phyloP scores from a whole-genome alignment of 352 stramenopile genomes.

The Achlya hypogyna region DNA sequence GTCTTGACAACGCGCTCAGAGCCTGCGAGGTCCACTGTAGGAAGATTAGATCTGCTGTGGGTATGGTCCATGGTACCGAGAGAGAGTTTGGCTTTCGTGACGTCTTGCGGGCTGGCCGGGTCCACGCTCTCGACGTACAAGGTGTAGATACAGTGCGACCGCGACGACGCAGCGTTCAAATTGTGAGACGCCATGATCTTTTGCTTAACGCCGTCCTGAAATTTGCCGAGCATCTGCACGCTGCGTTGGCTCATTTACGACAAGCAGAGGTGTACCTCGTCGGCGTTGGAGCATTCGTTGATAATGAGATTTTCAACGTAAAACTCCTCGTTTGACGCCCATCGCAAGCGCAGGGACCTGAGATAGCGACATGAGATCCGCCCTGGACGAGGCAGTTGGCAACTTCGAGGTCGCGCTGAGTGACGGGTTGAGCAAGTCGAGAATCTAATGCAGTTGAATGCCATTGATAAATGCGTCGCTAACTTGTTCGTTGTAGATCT shows the following conservation, averaged over 20 bases:
- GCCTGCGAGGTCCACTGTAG: conserved; percentile 55
- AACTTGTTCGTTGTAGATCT: conserved; percentile 38
- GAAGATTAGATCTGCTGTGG: not conserved
- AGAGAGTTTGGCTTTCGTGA: conserved; percentile 37
- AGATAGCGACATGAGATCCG: too few relatives aligned
- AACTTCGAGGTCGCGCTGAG: not conserved
- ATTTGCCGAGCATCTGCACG: conserved; percentile 30
- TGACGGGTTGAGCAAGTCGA: conserved; percentile 39
- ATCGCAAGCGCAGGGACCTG: conserved; percentile 36
- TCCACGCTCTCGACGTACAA: conserved; percentile 46
- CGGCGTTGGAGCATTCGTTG: conserved; percentile 31
- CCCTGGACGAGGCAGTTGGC: too few relatives aligned
- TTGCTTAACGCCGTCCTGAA: conserved; percentile 46
- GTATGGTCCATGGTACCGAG: not conserved
- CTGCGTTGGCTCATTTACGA: not conserved
- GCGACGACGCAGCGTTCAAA: conserved; percentile 40
- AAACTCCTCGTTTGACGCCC: conserved; percentile 40
- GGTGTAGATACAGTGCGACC: conserved; percentile 48
- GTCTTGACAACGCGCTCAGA: conserved; percentile 55
- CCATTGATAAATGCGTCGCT: not conserved
- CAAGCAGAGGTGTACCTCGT: conserved; percentile 22
- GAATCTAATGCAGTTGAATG: conserved; percentile 19
- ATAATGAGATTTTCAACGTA: conserved; percentile 49
- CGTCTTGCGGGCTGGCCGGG: conserved; percentile 26
- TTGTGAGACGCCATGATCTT: conserved; percentile 57